Base-by-base conservation (phyloP, 768 basidiomycete genomes). In the Russula virescens region DNA sequence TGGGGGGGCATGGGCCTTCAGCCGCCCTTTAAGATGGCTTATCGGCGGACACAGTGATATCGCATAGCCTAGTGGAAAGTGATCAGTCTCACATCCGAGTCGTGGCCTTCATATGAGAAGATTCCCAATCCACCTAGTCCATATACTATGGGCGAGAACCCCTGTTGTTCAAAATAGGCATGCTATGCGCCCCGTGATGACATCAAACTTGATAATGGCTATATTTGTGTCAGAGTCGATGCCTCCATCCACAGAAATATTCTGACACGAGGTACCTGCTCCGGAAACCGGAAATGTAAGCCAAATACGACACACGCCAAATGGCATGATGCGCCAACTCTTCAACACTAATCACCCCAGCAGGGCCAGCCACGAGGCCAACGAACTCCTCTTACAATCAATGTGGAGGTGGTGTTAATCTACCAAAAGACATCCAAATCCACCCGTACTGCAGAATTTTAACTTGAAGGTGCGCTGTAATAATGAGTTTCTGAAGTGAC, bases 81-180 rank as follows among this genome's bases (percentile, higher is more conserved):
- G 9, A 26, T 28, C 25, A 47, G 21, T 35, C 52, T 26, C 25
- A 51, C 71, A n/a, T n/a, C 42, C 62, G 80, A 78, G 31, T 80
- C 75, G 47, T 80, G 76, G 0, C 78, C 79, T 1, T 68, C 70
- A 55, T 75, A 76, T 0, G 80, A 74, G 6, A 26, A 47, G 5
- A 76, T 71, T 28, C 5, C 13, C 80, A 80, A 81, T 2, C 80
- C n/a, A n/a, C n/a, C 80, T 67, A 79, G 64, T 3, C 77, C 78
- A 62, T 81, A 82, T 16, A 73, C 75, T 2, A 34, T 19, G 42
- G 77, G 65, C 2, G 58, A 59, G 26, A 35, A 19, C 34, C 51
- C 51, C 21, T 13, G 1, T 68, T 59, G 18, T 66, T 65, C 1
- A 66, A 60, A 21, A 52, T 48, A 18, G 60, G 7, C 38, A 80